Conservation (phyloP, 1,284 basidiomycete species). For the Irpex rosettiformis region DNA sequence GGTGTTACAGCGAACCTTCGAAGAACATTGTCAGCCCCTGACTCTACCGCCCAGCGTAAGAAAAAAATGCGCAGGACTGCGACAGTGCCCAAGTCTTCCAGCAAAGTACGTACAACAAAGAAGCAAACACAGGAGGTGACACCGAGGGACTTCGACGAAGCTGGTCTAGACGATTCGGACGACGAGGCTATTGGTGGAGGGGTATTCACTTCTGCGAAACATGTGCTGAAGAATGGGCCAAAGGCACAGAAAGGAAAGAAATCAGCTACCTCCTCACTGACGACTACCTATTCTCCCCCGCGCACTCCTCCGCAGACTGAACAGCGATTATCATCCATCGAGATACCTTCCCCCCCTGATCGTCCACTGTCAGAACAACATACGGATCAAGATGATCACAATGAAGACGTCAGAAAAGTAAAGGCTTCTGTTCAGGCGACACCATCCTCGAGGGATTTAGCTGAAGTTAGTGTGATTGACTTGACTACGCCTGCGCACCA, state of each 20-base stretch:
- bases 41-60: slow-evolving; percentile 21
- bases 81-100: slow-evolving; percentile 26
- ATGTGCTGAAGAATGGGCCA: neutral
- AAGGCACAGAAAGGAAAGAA: slow-evolving; percentile 1
- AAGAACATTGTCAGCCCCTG: slow-evolving; percentile 46
- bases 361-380: neutral
- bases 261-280: neutral
- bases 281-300: neutral
- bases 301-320: neutral
- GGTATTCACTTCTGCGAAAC: neutral
- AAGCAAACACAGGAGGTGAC: slow-evolving; percentile 29
- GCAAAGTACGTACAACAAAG: slow-evolving; percentile 29
- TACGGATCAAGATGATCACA: neutral
- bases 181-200: slow-evolving; percentile 40
- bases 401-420: neutral
- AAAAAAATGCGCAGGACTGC: slow-evolving; percentile 38
- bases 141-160: slow-evolving; percentile 28
- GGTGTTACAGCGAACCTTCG: slow-evolving; percentile 39
- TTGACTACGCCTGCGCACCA: slow-evolving; percentile 13
- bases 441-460: slow-evolving; percentile 19
- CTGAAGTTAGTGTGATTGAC: slow-evolving; percentile 24
- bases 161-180: slow-evolving; percentile 49
- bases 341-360: neutral
- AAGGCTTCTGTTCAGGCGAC: neutral
- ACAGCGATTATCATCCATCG: neutral